These are phyloP conservation scores for Hanseniaspora meyeri DNA, from an alignment of 805 yeast species.

Conservation along the genomic window DNA sequence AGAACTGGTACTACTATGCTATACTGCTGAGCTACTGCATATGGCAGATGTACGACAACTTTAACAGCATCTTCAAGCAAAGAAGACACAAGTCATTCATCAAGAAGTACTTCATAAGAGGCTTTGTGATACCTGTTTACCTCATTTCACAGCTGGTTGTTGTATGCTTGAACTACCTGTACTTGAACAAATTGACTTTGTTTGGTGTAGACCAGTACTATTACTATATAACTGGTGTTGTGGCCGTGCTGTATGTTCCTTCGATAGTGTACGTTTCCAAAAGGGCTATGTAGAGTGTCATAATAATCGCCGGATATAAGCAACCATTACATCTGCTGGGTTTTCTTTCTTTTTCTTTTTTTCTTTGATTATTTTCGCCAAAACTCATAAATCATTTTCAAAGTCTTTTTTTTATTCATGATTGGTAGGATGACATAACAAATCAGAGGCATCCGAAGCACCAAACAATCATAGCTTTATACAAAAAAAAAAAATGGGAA, in stretches of 20 bases:
- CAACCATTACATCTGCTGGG: background rate
- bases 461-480: too few species aligned
- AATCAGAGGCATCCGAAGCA: too few species aligned
- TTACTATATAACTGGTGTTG: background rate
- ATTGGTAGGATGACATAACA: too few species aligned
- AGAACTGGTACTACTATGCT: constrained; percentile 10
- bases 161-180: background rate
- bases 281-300: background rate
- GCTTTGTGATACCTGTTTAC: background rate
- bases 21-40: constrained; percentile 1
- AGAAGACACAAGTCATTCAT: background rate
- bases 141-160: background rate
- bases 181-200: background rate
- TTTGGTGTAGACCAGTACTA: background rate
- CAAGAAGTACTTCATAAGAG: background rate
- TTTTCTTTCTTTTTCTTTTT: background rate
- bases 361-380: background rate
- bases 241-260: background rate
- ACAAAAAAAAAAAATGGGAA: background rate
- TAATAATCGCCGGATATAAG: background rate
- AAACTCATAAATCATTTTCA: background rate
- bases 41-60: constrained; percentile 13
- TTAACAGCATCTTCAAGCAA: constrained; percentile 3
- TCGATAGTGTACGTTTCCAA: background rate
- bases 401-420: too few species aligned